These are phyloP conservation scores for Dactylellina haptotyla DNA, from an alignment of 2,329 filamentous ascomycete species.

Conservation along the genomic window DNA sequence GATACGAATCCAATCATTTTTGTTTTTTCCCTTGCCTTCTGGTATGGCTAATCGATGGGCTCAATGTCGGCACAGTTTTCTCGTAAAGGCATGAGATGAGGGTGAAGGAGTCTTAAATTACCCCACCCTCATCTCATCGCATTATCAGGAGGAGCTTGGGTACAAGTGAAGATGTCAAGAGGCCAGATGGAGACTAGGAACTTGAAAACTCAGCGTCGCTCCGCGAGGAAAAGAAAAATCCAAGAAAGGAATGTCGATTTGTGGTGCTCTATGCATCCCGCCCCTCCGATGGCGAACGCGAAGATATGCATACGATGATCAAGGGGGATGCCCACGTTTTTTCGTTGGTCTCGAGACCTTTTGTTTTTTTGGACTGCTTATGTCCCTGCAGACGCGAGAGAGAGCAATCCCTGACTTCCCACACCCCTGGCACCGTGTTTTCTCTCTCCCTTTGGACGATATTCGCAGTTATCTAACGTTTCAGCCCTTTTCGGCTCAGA, in stretches of 20 bases:
- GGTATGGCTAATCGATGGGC: conserved; percentile 1
- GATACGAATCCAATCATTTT: conserved; percentile 10
- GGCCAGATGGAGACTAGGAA: conserved; percentile 16
- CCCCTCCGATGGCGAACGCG: conserved; percentile 46
- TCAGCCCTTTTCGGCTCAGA: conserved; percentile 49
- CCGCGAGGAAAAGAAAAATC: conserved; percentile 47
- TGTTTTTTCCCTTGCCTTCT: background rate
- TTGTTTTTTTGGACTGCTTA: conserved; percentile 36
- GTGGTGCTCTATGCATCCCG: conserved; percentile 21
- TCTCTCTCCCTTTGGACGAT: conserved; percentile 20
- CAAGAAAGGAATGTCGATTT: conserved; percentile 53
- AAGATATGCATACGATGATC: conserved; percentile 38
- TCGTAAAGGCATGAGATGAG: conserved; percentile 43
- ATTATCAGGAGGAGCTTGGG: conserved; percentile 25
- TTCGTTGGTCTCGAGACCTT: conserved; percentile 16
- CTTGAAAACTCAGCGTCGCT: conserved; percentile 40
- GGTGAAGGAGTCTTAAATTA: conserved; percentile 12
- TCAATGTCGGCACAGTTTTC: conserved; percentile 30
- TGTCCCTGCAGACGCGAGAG: conserved; percentile 52
- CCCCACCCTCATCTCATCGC: conserved; percentile 49
- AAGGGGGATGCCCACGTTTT: conserved; percentile 54
- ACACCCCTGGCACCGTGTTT: conserved; percentile 31
- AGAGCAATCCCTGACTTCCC: conserved; percentile 43
- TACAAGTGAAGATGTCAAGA: conserved; percentile 14
- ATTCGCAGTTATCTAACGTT: conserved; percentile 44